Conservation (phyloP, 495 filamentous ascomycete genomes). For the Penicillium ochrochloron region DNA sequence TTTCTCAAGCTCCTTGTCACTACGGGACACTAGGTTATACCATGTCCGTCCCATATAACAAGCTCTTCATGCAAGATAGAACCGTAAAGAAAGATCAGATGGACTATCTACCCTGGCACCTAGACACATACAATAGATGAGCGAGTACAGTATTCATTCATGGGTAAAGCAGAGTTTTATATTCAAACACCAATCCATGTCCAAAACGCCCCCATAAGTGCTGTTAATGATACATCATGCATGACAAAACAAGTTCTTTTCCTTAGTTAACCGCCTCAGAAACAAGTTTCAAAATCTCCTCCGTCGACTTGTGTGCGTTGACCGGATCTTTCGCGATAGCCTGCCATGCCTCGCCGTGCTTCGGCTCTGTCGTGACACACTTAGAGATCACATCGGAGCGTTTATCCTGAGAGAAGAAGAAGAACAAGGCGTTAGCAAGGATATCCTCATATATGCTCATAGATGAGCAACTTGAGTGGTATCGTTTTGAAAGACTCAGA, state of each 20-base stretch:
- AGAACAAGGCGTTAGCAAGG: conserved; percentile 16
- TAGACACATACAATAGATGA: too few species aligned
- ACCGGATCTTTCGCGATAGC: conserved; percentile 80
- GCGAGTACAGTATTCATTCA: neutral
- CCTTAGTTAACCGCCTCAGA: conserved; percentile 46
- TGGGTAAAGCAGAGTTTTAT: neutral
- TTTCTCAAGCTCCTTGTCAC: too few species aligned
- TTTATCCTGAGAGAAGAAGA: conserved; percentile 66
- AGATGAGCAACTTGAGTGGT: neutral
- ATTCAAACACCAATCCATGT: conserved; percentile 15
- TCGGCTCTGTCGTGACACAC: conserved; percentile 77
- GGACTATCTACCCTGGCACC: too few species aligned
- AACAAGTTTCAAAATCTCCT: conserved; percentile 83
- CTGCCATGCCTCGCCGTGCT: conserved; percentile 94
- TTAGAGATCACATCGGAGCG: conserved; percentile 75
- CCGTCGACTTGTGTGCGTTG: conserved; percentile 71
- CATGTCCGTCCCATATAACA: neutral
- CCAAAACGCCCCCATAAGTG: conserved; percentile 18
- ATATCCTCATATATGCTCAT: too few species aligned
- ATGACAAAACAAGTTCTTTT: neutral
- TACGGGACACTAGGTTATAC: too few species aligned
- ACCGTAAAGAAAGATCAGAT: too few species aligned
- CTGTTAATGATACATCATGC: conserved; percentile 20
- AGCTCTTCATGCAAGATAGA: too few species aligned
- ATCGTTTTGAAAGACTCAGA: conserved; percentile 5